phyloP scores from a whole-genome alignment of 352 stramenopile genomes.

The Peronospora tabacina region DNA sequence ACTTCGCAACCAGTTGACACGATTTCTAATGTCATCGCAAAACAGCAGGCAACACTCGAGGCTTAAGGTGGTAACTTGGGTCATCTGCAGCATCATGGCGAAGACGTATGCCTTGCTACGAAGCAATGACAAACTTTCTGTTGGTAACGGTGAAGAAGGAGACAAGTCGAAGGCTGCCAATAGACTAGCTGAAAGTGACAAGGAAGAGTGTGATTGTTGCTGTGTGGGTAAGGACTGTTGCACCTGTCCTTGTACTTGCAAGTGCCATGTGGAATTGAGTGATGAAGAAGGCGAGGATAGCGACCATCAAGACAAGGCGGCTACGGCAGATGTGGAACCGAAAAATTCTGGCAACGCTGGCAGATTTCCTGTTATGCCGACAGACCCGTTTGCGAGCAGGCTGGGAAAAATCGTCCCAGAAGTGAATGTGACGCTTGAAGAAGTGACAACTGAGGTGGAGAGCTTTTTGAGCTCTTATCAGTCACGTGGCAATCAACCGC shows the following conservation, averaged over 20 bases:
- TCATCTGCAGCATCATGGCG: constrained; percentile 77
- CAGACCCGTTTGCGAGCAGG: constrained; percentile 15
- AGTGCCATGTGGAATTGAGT: constrained; percentile 61
- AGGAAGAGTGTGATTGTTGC: constrained; percentile 71
- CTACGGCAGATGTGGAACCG: not conserved
- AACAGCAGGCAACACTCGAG: constrained; percentile 76
- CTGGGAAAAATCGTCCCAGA: constrained; percentile 12
- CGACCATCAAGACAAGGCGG: constrained; percentile 1
- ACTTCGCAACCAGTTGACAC: constrained; percentile 69
- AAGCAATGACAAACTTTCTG: constrained; percentile 60
- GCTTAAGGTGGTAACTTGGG: constrained; percentile 81
- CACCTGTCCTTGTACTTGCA: constrained; percentile 49
- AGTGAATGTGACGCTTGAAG: constrained; percentile 18
- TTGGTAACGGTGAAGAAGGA: constrained; percentile 15
- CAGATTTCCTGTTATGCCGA: constrained; percentile 21
- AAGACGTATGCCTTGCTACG: constrained; percentile 75
- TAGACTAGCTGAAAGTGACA: constrained; percentile 35
- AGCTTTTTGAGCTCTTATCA: constrained; percentile 22
- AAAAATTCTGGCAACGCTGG: not conserved
- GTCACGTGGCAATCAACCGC: constrained; percentile 7
- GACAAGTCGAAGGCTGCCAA: constrained; percentile 4
- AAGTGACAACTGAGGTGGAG: constrained; percentile 27
- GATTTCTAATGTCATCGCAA: constrained; percentile 60
- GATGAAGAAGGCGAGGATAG: constrained; percentile 35
- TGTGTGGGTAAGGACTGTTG: constrained; percentile 54